These are phyloP conservation scores for Aspergillus bertholletiae DNA, from an alignment of 495 filamentous ascomycete species.

Conservation along the genomic window DNA sequence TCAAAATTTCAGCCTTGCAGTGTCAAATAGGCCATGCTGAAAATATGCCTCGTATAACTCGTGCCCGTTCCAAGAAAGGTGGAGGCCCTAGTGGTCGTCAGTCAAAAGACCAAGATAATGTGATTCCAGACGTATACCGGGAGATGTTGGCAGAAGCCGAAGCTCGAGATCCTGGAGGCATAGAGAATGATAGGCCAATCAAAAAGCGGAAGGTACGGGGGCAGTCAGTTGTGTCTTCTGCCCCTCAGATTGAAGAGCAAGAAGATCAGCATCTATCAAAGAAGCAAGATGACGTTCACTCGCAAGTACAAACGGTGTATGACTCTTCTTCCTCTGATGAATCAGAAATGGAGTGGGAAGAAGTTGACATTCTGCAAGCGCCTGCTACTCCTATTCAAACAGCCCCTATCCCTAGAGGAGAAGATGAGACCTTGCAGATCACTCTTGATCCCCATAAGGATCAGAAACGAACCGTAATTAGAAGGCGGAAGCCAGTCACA, in stretches of 20 bases:
- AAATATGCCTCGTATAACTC: constrained; percentile 3
- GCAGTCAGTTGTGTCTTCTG: constrained; percentile 13
- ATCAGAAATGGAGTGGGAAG: constrained; percentile 70
- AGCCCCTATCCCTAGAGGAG: constrained; percentile 8
- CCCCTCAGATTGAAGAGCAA: constrained; percentile 9
- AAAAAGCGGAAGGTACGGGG: constrained; percentile 45
- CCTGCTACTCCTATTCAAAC: constrained; percentile 25
- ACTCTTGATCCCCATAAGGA: constrained; percentile 49
- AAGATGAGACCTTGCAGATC: constrained; percentile 50
- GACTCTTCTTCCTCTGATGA: constrained; percentile 49
- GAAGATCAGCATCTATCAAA: constrained; percentile 1
- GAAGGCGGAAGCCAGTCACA: constrained; percentile 58
- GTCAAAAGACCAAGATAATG: constrained; percentile 15
- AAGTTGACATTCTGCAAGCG: constrained; percentile 53
- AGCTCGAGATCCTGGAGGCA: constrained; percentile 32
- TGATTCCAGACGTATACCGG: constrained; percentile 55
- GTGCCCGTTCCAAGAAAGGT: constrained; percentile 2
- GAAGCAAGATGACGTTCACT: constrained; percentile 11
- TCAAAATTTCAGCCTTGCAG: not conserved
- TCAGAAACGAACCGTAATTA: constrained; percentile 26
- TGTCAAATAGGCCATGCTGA: not conserved
- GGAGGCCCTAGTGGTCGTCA: constrained; percentile 14
- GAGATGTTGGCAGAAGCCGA: constrained; percentile 67
- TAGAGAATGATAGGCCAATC: constrained; percentile 29
- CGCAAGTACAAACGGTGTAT: constrained; percentile 39